Conservation (phyloP, 2,329 filamentous ascomycete genomes). For the Cucurbitaria berberidis region DNA sequence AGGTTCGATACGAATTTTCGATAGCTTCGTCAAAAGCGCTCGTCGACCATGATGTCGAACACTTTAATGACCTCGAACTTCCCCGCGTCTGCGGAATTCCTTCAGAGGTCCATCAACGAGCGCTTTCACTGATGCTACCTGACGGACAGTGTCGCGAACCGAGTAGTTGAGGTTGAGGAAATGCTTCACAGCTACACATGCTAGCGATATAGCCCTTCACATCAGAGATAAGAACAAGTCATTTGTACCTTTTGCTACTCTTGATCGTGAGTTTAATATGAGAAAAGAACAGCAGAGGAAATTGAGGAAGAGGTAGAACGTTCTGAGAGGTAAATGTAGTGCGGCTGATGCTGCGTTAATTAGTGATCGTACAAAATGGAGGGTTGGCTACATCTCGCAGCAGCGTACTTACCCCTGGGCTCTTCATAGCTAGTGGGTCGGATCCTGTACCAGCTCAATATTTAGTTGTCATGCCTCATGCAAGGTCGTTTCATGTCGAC, state of each 20-base stretch:
- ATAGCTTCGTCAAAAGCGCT: slow-evolving; percentile 38
- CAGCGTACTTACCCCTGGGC: not conserved
- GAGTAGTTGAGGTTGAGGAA: slow-evolving; percentile 35
- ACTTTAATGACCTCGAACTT: slow-evolving; percentile 32
- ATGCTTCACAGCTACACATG: slow-evolving; percentile 31
- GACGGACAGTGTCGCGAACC: slow-evolving; percentile 42
- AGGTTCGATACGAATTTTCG: no score
- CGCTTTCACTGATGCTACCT: slow-evolving; percentile 19
- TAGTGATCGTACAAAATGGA: no score
- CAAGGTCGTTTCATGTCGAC: not conserved
- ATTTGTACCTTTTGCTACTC: slow-evolving; percentile 21
- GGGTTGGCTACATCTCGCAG: not conserved
- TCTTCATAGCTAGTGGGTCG: not conserved
- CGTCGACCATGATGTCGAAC: slow-evolving; percentile 34
- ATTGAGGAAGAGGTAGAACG: not conserved
- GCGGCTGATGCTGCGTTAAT: no score
- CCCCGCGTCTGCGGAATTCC: slow-evolving; percentile 24
- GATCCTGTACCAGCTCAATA: not conserved
- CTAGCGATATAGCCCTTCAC: slow-evolving; percentile 36
- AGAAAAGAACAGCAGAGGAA: not conserved
- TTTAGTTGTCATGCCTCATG: not conserved
- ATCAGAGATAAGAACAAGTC: slow-evolving; percentile 33
- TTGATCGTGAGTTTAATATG: not conserved
- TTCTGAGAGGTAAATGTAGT: no score
- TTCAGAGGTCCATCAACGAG: slow-evolving; percentile 23